phyloP scores from a whole-genome alignment of 1,284 basidiomycete genomes.

The Leccinum subspadiceum region DNA sequence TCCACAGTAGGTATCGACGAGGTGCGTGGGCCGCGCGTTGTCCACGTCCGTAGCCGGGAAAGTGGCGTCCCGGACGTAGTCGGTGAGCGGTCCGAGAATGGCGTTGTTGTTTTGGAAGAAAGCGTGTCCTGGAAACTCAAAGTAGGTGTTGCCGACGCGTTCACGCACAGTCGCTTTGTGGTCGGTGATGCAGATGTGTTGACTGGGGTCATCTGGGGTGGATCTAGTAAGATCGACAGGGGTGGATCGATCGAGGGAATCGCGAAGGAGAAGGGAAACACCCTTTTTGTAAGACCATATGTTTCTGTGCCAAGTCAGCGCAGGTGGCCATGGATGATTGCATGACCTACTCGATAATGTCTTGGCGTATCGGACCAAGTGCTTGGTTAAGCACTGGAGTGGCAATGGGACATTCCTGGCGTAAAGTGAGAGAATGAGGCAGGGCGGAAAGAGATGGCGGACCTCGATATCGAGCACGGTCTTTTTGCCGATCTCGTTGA shows the following conservation, averaged over 20 bases:
- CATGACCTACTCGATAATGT: constrained; percentile 64
- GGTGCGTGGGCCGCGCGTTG: constrained; percentile 58
- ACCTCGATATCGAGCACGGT: constrained; percentile 94
- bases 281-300: constrained; percentile 84
- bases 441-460: constrained; percentile 19
- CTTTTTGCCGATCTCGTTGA: constrained; percentile 79
- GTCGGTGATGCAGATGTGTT: constrained; percentile 80
- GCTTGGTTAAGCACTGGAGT: constrained; percentile 79
- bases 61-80: constrained; percentile 79
- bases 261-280: constrained; percentile 88
- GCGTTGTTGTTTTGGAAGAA: constrained; percentile 99
- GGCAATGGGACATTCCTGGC: constrained; percentile 90
- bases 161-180: constrained; percentile 84
- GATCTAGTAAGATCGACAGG: constrained; percentile 10
- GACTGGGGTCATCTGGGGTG: constrained; percentile 36
- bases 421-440: background rate
- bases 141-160: constrained; percentile 76
- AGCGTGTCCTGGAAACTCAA: constrained; percentile 86
- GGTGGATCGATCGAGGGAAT: constrained; percentile 58
- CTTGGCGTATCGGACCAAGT: constrained; percentile 59
- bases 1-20: constrained; percentile 92
- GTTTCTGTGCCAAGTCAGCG: constrained; percentile 49
- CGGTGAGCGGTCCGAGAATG: constrained; percentile 80
- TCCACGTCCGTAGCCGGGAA: constrained; percentile 37
- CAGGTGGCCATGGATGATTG: background rate